Evolutionary conservation across 163 green algal species (phyloP), one percentile per base, ranked within the genome.

Genomic region (Chloromonas sp.): DNA sequence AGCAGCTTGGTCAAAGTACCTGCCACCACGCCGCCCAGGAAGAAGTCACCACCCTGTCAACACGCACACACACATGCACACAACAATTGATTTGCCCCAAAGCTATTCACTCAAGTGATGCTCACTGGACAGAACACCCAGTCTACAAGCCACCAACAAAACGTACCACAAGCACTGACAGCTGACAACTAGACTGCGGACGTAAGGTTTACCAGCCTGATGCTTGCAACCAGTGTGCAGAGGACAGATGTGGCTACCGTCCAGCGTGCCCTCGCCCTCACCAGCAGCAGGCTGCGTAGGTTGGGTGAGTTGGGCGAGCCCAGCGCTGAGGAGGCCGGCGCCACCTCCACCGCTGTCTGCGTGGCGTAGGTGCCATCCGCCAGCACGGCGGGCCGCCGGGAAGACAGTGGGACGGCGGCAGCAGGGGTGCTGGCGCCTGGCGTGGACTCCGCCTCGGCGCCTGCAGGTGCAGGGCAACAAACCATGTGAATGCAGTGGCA

Each of bases 311-410:
- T 81, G 0, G 91, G 82, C 59, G 87, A 83, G 36, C 87, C 79
- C 1, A 86, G 84, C 13, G 88, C 84, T 58, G 76, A 84, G 58
- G 36, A 60, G 1, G 60, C 70, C 60, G 85, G 79, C 2, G 81
- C 58, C 15, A 83, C 82, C 36, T 81, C 87, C 14, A 87, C 74
- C 2, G 82, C 81, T 1, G 61, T 79, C 90, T 98, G 96, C 3
- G 96, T 98, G 59, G 97, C 97, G 87, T 99, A 99, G 2, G 94
- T 98, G 76, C 97, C 97, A 85, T 99, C 97, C 8, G 97, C 95
- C 66, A 99, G 93, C 84, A 99, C 97, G 1, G 92, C 94, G 8
- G 97, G 97, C 3, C 97, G 92, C 83, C 94, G 94, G 58, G 5
- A 58, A 8, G 36, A 11, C 5, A 58, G 36, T 14, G 58, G 3